Evolutionary conservation across 2,329 filamentous ascomycete species (phyloP).

Genomic region (Penicillium aurantiogriseum): DNA sequence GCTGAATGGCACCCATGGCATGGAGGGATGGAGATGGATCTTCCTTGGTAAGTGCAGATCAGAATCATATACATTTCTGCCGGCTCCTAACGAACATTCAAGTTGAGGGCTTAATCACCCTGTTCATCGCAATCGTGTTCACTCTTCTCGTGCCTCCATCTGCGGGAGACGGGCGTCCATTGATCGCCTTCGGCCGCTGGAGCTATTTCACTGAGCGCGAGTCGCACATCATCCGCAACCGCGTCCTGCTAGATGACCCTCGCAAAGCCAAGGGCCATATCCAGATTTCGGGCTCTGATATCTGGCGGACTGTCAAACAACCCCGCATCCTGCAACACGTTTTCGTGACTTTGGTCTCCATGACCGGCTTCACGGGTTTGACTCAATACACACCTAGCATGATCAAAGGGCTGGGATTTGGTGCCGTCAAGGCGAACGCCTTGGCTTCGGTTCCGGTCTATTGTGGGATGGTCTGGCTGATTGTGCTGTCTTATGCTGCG

Average conservation of each 20-base stretch:
- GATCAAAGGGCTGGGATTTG: constrained; percentile 55
- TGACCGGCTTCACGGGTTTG: constrained; percentile 51
- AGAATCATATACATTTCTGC: not conserved
- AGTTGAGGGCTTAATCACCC: constrained; percentile 56
- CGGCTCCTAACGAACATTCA: too few relatives aligned
- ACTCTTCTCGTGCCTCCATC: constrained; percentile 42
- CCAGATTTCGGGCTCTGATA: constrained; percentile 38
- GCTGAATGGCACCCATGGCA: constrained; percentile 49
- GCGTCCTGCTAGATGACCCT: constrained; percentile 48
- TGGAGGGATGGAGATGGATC: constrained; percentile 59
- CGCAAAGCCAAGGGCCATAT: constrained; percentile 37
- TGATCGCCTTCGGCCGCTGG: constrained; percentile 40
- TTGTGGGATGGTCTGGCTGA: constrained; percentile 29
- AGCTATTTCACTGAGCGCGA: constrained; percentile 47
- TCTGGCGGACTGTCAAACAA: constrained; percentile 41
- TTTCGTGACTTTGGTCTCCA: constrained; percentile 47
- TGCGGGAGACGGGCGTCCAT: constrained; percentile 36
- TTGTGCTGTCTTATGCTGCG: constrained; percentile 26
- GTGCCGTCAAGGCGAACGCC: constrained; percentile 51
- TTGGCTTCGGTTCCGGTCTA: constrained; percentile 53
- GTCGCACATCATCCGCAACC: constrained; percentile 42
- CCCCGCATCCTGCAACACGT: constrained; percentile 56
- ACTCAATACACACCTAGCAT: constrained; percentile 57
- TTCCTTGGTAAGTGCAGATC: constrained; percentile 39
- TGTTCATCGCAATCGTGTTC: constrained; percentile 43